A percentile compares a stretch with the other conserved stretches of the same genome.
Conservation (phyloP, 2,329 filamentous ascomycete species). For the Ophiostoma sp. region DNA sequence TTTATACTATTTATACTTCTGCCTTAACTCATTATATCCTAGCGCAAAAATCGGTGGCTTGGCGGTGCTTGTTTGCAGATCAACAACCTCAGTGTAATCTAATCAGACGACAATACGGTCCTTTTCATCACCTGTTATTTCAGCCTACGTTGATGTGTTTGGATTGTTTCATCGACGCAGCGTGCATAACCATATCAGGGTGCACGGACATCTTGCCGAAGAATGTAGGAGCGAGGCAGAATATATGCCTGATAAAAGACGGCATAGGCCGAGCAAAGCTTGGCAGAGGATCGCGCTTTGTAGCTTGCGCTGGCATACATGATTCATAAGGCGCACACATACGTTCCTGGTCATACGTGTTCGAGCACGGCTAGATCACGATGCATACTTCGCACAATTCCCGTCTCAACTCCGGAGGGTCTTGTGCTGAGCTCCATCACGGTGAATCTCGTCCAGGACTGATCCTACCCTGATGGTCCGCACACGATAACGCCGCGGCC, state of each 20-base stretch:
- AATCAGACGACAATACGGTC: too few relatives aligned
- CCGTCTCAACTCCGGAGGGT: background rate
- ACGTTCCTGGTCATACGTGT: too few relatives aligned
- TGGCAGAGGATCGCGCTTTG: too few relatives aligned
- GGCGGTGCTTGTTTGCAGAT: too few relatives aligned
- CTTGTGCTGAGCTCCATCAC: too few relatives aligned
- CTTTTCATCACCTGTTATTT: too few relatives aligned
- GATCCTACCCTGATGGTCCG: constrained; percentile 1
- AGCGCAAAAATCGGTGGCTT: background rate
- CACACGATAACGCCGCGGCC: background rate
- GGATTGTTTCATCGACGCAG: background rate
- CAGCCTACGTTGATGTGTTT: too few relatives aligned
- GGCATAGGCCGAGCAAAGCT: background rate
- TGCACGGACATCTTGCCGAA: background rate
- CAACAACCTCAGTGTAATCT: too few relatives aligned
- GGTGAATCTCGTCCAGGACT: background rate
- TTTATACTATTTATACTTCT: background rate
- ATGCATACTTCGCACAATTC: background rate
- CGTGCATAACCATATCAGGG: background rate
- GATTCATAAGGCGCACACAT: too few relatives aligned
- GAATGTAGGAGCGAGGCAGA: background rate
- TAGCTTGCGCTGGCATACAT: too few relatives aligned
- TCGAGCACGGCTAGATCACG: background rate
- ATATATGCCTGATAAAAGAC: background rate
- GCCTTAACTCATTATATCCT: background rate